Evolutionary conservation across 805 yeast genomes (phyloP), one percentile per base, ranked within the genome.

Genomic region (Blastobotrys peoriensis): DNA sequence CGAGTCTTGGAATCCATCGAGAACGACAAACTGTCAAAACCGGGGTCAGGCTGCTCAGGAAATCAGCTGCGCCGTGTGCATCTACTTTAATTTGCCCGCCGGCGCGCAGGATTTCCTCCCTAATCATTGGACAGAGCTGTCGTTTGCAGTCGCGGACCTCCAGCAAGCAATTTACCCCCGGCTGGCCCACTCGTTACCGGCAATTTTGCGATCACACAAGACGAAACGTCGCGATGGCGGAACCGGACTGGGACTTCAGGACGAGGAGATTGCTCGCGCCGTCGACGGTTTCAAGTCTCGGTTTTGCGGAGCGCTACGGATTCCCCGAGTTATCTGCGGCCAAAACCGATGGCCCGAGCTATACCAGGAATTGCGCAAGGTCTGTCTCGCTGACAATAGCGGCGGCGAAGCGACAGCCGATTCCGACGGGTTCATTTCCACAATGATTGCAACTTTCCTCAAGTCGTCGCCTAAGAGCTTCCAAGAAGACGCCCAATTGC

Each of bases 91-190:
- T 22, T 41, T 51, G 4, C 47, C 51, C 2, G 21, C 44, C 10
- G 43, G 40, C 4, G 27, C 45, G 13, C 45, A 45, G 3, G 51
- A 52, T 23, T 27, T 46, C 1, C 34, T 54, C 16, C 40, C 48
- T 3, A 46, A 40, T 36, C 55, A 38, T 53, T 66, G 40, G 56
- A 52, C 18, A 54, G 71, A 41, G 51, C 58, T 17, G 9, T 39
- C 49, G 10, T 36, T 25, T 15, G 55, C 54, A 2, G 33, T 54
- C 18, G 36, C 53, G 6, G 53, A 52, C 15, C 40, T 55, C 19
- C 54, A 55, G 38, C 3, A 36, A 5, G 34, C 28, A 6, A 40
- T 53, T 3, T 28, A 22, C 8, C n/a, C 17, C 15, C 36, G 17
- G 17, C 38, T 54, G 9, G 9, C 37, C 4, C 36, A 40, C 2